Conservation (phyloP, 345 rosid species). For the Laguncularia racemosa region DNA sequence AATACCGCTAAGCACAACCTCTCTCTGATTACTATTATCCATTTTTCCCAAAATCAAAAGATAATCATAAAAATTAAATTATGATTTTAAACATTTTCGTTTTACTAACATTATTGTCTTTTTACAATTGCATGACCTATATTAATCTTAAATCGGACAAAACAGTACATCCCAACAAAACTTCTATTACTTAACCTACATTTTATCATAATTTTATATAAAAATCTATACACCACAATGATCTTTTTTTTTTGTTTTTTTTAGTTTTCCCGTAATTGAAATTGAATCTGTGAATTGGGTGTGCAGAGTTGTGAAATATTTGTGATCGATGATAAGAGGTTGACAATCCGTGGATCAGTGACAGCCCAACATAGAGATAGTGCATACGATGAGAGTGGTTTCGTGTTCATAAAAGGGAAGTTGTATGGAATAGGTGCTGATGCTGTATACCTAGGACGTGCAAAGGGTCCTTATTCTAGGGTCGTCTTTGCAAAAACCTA, state of each 20-base stretch:
- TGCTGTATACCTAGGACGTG: constrained; percentile 59
- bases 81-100: no score
- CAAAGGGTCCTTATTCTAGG: constrained; percentile 70
- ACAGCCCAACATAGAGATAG: constrained; percentile 67
- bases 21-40: no score
- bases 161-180: no score
- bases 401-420: constrained; percentile 63
- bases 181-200: no score
- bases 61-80: no score
- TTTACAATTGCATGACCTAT: no score
- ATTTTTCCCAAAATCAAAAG: no score
- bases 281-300: background rate
- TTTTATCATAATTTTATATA: no score
- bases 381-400: constrained; percentile 46
- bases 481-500: constrained; percentile 55
- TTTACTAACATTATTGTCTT: no score
- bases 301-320: constrained; percentile 71
- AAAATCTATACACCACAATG: background rate
- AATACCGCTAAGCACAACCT: no score
- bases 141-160: no score
- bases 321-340: constrained; percentile 65
- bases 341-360: constrained; percentile 64
- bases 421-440: constrained; percentile 51
- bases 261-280: background rate
- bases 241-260: background rate